Percentiles rank a stretch among this genome's conserved stretches.
These are phyloP conservation scores for Limonomyces culmigenus DNA, from an alignment of 1,284 basidiomycete genomes.

Conservation along the genomic window DNA sequence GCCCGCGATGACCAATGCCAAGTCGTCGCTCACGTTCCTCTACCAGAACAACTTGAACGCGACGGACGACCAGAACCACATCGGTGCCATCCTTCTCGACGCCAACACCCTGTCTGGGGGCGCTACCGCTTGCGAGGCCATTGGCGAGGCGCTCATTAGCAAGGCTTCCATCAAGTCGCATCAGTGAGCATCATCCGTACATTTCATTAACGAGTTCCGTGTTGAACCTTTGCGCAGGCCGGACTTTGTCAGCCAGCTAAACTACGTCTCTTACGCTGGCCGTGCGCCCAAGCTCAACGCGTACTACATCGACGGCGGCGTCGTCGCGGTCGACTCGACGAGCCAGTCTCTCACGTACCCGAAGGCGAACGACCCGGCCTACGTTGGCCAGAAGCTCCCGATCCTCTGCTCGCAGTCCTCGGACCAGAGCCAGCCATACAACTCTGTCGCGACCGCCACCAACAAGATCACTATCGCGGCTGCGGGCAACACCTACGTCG, in stretches of 20 bases:
- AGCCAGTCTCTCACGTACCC: constrained; percentile 8
- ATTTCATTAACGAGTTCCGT: constrained; percentile 12
- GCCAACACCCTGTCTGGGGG: neutral
- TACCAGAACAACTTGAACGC: neutral
- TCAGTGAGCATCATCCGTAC: constrained; percentile 11
- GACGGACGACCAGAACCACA: neutral
- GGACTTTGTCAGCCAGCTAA: neutral
- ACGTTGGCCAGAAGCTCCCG: constrained; percentile 4
- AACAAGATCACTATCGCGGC: constrained; percentile 11
- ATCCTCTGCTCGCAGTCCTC: neutral
- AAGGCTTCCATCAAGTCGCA: no score
- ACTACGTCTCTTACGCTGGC: neutral
- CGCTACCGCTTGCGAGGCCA: constrained; percentile 8
- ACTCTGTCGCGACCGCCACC: no score
- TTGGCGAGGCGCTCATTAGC: constrained; percentile 13
- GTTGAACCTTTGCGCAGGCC: constrained; percentile 8
- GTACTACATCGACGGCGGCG: neutral
- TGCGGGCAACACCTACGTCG: constrained; percentile 8
- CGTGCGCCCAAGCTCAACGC: no score
- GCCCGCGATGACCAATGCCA: no score
- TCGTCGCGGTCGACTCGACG: constrained; percentile 5
- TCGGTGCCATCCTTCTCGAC: neutral
- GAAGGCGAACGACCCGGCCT: constrained; percentile 7
- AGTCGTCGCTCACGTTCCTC: no score
- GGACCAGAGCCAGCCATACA: constrained; percentile 2